phyloP scores from a whole-genome alignment of 2,329 filamentous ascomycete genomes.

The Mariannaea sp. region DNA sequence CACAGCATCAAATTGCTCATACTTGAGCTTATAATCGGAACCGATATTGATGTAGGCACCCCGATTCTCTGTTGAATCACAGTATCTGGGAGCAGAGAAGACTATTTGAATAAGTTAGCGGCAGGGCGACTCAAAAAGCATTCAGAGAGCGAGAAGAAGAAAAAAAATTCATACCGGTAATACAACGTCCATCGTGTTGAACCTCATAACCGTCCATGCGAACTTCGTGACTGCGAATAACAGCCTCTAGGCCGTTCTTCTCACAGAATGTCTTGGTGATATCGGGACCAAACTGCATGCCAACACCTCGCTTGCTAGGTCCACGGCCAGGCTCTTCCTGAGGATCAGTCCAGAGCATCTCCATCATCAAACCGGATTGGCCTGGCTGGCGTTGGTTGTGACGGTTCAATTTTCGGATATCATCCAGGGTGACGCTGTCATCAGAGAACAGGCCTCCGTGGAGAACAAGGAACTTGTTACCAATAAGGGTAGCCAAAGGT shows the following conservation, averaged over 20 bases:
- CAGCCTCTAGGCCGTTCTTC: conserved; percentile 89
- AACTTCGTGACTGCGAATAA: conserved; percentile 97
- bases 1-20: conserved; percentile 93
- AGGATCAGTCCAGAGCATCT: conserved; percentile 99
- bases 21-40: conserved; percentile 87
- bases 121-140: too few relatives aligned
- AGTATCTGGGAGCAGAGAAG: conserved; percentile 97
- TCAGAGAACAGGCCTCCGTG: conserved; percentile 97
- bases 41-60: conserved; percentile 98
- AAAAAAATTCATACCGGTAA: conserved; percentile 86
- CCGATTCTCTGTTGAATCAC: conserved; percentile 96
- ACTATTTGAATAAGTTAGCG: conserved; percentile 54
- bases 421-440: conserved; percentile 87
- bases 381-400: conserved; percentile 92
- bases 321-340: conserved; percentile 84
- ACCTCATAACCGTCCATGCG: conserved; percentile 99
- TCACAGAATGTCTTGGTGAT: conserved; percentile 97
- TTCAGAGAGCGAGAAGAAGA: too few relatives aligned
- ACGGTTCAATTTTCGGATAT: conserved; percentile 90
- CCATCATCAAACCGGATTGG: conserved; percentile 97
- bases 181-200: conserved; percentile 93
- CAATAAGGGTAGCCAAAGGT: conserved; percentile 88
- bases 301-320: conserved; percentile 95
- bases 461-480: conserved; percentile 86
- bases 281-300: conserved; percentile 95